A percentile compares a stretch with the other conserved stretches of the same genome.
Evolutionary conservation across 1,284 basidiomycete species (phyloP).

Genomic region (Mycosarcoma maydis): DNA sequence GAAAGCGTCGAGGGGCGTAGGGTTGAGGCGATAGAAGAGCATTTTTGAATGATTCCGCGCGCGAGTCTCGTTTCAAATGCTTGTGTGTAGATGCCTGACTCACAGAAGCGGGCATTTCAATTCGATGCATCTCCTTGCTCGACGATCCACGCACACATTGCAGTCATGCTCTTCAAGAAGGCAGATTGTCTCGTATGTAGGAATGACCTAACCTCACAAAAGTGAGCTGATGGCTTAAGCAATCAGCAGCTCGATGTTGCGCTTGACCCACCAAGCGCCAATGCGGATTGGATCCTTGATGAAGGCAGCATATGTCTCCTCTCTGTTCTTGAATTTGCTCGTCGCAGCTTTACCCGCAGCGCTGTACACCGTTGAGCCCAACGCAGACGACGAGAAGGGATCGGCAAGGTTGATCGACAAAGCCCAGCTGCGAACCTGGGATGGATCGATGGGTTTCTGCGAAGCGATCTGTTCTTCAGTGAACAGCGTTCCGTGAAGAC

Average conservation of each 20-base stretch:
- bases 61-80: too few relatives aligned
- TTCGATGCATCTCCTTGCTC: too few relatives aligned
- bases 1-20: conserved; percentile 11
- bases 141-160: too few relatives aligned
- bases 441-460: conserved; percentile 46
- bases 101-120: too few relatives aligned
- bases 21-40: too few relatives aligned
- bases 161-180: too few relatives aligned
- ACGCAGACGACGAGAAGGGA: conserved; percentile 21
- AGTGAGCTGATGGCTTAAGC: conserved; percentile 5
- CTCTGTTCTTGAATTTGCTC: conserved; percentile 17
- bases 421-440: conserved; percentile 41
- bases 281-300: conserved; percentile 31
- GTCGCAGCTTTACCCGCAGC: conserved; percentile 19
- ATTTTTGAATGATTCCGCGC: too few relatives aligned
- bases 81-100: too few relatives aligned
- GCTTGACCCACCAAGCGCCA: conserved; percentile 47
- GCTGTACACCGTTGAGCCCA: conserved; percentile 14
- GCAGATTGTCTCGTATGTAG: too few relatives aligned
- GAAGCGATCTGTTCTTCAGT: conserved; percentile 56
- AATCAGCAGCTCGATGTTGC: conserved; percentile 37
- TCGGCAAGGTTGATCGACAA: conserved; percentile 31
- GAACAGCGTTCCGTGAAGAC: conserved; percentile 67
- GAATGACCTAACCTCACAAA: too few relatives aligned
- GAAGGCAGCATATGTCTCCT: conserved; percentile 34